Evolutionary conservation across 768 basidiomycete genomes (phyloP).

Genomic region (Pulveroboletus sp.): DNA sequence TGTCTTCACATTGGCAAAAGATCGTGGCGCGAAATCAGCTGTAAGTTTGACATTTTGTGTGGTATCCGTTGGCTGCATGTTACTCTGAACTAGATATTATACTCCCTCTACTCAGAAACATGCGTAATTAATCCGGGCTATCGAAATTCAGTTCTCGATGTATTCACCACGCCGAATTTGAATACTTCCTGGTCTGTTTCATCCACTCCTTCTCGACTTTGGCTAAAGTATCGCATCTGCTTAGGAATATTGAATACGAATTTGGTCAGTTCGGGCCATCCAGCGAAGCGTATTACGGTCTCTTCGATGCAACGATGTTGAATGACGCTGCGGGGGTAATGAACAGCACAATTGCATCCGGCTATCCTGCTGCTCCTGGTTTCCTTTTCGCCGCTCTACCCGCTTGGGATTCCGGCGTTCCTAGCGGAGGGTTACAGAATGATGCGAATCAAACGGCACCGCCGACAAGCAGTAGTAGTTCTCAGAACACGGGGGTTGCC

Average conservation of each 20-base stretch:
- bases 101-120: constrained; percentile 66
- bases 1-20: constrained; percentile 78
- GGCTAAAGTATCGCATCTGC: neutral
- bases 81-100: constrained; percentile 56
- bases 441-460: constrained; percentile 18
- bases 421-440: constrained; percentile 7
- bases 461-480: constrained; percentile 6
- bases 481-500: constrained; percentile 60
- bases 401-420: constrained; percentile 43
- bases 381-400: constrained; percentile 72
- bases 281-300: constrained; percentile 49
- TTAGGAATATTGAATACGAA: constrained; percentile 55
- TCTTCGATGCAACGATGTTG: constrained; percentile 60
- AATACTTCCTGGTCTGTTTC: constrained; percentile 52
- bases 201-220: neutral
- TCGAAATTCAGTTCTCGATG: constrained; percentile 64
- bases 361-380: constrained; percentile 45
- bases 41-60: constrained; percentile 39
- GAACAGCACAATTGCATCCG: constrained; percentile 39
- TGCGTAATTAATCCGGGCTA: constrained; percentile 79
- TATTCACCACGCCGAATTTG: constrained; percentile 70
- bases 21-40: constrained; percentile 78
- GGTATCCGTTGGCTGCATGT: neutral
- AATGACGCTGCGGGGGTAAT: constrained; percentile 50
- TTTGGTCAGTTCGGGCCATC: constrained; percentile 56